phyloP scores from a whole-genome alignment of 2,329 filamentous ascomycete genomes.

The Botrytis galanthina region DNA sequence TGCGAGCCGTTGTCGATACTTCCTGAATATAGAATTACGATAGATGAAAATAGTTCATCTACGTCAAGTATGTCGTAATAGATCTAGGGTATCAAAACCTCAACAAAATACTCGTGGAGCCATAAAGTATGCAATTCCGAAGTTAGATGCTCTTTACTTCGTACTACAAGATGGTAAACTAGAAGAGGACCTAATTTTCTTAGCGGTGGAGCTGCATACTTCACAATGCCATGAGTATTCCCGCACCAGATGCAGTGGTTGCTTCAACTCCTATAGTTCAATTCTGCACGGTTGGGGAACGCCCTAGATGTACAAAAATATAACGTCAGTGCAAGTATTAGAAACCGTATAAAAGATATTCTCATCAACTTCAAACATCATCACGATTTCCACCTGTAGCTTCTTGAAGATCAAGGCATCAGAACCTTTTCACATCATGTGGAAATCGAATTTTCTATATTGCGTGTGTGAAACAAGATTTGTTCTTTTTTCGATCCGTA shows the following conservation, averaged over 20 bases:
- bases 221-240: neutral
- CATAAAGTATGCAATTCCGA: neutral
- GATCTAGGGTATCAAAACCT: neutral
- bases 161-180: neutral
- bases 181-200: neutral
- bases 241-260: neutral
- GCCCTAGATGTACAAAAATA: neutral
- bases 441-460: neutral
- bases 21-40: neutral
- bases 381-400: neutral
- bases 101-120: neutral
- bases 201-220: neutral
- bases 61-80: neutral
- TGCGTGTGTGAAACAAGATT: neutral
- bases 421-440: neutral
- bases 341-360: neutral
- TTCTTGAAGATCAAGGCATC: neutral
- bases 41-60: neutral
- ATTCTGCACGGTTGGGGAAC: slow-evolving; percentile 4
- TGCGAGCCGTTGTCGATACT: neutral
- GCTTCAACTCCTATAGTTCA: neutral
- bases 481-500: neutral
- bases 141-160: neutral
- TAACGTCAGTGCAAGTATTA: neutral
- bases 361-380: neutral